Evolutionary conservation across 768 basidiomycete species (phyloP).

Genomic region (Boletus rubroflammeus): DNA sequence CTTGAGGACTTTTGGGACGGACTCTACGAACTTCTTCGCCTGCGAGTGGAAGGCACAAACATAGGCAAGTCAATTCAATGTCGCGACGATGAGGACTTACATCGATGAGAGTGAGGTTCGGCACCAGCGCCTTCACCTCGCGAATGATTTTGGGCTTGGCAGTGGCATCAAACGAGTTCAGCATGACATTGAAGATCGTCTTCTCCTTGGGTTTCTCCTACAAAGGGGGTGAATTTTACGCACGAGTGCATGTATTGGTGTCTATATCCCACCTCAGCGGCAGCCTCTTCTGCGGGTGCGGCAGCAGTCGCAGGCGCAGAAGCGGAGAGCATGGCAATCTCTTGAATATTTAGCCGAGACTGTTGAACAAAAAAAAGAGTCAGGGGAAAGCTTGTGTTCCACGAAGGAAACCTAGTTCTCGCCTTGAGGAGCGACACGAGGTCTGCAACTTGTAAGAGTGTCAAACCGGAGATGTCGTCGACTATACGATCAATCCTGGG

Average conservation of each 20-base stretch:
- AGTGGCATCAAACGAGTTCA: constrained; percentile 89
- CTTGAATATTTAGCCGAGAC: constrained; percentile 94
- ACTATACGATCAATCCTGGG: constrained; percentile 79
- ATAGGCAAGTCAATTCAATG: not conserved
- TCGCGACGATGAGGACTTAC: constrained; percentile 45
- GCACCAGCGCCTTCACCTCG: constrained; percentile 94
- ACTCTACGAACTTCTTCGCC: constrained; percentile 99
- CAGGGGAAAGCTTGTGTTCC: not conserved
- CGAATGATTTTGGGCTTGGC: constrained; percentile 96
- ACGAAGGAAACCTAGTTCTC: constrained; percentile 11
- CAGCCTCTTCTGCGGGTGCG: constrained; percentile 57
- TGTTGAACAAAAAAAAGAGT: constrained; percentile 27
- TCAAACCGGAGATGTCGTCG: constrained; percentile 85
- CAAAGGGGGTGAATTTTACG: not conserved
- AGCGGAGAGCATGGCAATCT: constrained; percentile 88
- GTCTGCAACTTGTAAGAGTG: constrained; percentile 92
- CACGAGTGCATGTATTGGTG: not conserved
- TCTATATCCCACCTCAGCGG: constrained; percentile 49
- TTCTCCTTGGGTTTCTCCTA: constrained; percentile 98
- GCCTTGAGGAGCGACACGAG: constrained; percentile 91
- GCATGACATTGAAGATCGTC: constrained; percentile 92
- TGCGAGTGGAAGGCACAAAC: constrained; percentile 30
- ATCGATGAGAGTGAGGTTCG: constrained; percentile 95
- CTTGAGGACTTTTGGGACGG: constrained; percentile 87
- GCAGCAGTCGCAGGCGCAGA: constrained; percentile 56